Evolutionary conservation across 257 asterid genomes (phyloP), one percentile per base, ranked within the genome.

Genomic region (Nemophila menziesii): DNA sequence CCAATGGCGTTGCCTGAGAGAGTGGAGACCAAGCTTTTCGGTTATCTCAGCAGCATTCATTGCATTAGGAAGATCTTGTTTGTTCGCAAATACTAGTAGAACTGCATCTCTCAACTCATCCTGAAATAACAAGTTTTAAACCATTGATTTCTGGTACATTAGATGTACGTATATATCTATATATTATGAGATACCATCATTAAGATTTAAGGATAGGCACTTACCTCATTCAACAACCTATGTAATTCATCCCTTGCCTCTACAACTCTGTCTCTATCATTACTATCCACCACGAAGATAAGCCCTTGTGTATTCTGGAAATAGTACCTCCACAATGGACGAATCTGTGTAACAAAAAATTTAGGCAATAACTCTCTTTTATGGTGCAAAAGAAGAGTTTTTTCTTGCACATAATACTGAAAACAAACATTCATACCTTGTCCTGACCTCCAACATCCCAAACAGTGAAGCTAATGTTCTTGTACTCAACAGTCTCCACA

Each of bases 1-100:
- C 95, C 95, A 84, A 73, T 84, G 93, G 43, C 89, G 92, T 78
- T 84, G 95, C 75, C 90, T 64, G 62, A 83, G 92, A 49, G 95
- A 79, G 69, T 80, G 93, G 68, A 84, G 77, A 43, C 93, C 93
- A 60, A 84, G 95, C 75, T 80, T 77, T 58, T 84, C 93, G 45
- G 93, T 84, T 44, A 83, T 83, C 66, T 83, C 92, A 56, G 95
- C 90, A 70, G 93, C 93, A 47, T 74, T 77, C 95, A 80, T 80
- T 54, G 95, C 95, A 69, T 80, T 84, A 8, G 95, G 95, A 46
- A 84, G 95, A 84, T 84, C 93, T 65, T 84, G 95, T 56, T 80
- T 84, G 78, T 80, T 84, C 23, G 95, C 95, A 62, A 80, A 80
- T 27, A 84, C 92, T 54, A 84, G 95, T 51, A 84, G 54, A 54